Conservation (phyloP, 345 rosid species). For the Geranium rotundifolium region DNA sequence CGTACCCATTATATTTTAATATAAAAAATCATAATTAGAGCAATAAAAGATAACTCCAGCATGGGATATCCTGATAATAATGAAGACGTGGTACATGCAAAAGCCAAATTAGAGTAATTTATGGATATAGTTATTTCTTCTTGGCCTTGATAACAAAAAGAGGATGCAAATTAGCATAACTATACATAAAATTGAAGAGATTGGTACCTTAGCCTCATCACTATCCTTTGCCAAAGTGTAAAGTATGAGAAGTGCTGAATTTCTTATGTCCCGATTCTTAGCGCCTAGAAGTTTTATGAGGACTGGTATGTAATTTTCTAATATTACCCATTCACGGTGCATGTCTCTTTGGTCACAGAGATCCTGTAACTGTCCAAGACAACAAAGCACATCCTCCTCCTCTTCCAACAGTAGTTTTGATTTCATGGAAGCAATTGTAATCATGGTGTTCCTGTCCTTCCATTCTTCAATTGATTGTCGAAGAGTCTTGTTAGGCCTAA, state of each 20-base stretch:
- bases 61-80: neutral
- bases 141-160: neutral
- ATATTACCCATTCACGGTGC: conserved; percentile 53
- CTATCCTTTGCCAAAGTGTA: conserved; percentile 32
- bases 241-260: conserved; percentile 33
- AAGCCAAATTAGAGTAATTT: neutral
- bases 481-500: conserved; percentile 60
- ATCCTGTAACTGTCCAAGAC: conserved; percentile 37
- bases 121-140: neutral
- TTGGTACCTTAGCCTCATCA: conserved; percentile 54
- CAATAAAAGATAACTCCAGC: neutral
- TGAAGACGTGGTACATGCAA: neutral
- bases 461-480: conserved; percentile 69
- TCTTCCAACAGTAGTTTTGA: conserved; percentile 33
- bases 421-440: conserved; percentile 43
- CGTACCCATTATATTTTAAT: neutral
- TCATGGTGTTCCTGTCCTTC: conserved; percentile 67
- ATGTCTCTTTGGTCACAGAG: conserved; percentile 46
- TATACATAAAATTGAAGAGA: neutral
- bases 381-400: conserved; percentile 37
- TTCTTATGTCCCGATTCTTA: conserved; percentile 32
- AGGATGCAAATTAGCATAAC: neutral
- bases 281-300: conserved; percentile 37
- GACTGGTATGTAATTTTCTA: conserved; percentile 45
- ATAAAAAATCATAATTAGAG: neutral